Evolutionary conservation across 192 early-diverging fungal genomes (phyloP).

Genomic region (Linnemannia exigua): DNA sequence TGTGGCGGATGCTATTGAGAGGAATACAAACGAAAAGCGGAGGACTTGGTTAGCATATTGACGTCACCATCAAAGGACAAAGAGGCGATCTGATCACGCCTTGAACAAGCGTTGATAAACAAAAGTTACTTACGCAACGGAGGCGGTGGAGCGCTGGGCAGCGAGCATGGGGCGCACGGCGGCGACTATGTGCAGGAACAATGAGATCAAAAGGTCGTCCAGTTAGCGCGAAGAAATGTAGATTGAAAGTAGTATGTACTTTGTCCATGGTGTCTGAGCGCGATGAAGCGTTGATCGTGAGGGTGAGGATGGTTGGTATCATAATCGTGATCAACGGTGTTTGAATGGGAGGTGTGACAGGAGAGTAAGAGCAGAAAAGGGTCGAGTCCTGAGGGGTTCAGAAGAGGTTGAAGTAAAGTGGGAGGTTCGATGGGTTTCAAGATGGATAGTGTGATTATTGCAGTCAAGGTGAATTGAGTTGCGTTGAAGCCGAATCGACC

Average conservation of each 20-base stretch:
- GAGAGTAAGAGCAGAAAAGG: neutral
- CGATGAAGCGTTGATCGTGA: neutral
- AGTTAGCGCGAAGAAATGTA: neutral
- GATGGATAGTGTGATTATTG: neutral
- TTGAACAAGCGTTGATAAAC: neutral
- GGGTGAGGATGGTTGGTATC: neutral
- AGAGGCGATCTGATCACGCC: neutral
- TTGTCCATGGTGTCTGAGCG: neutral
- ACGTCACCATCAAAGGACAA: conserved; percentile 7
- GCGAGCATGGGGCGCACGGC: conserved; percentile 57
- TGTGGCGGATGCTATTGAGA: conserved; percentile 48
- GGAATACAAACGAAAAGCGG: neutral
- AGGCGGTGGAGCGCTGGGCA: conserved; percentile 58
- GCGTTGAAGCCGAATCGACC: neutral
- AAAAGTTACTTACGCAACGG: conserved; percentile 49
- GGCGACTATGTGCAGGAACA: conserved; percentile 39
- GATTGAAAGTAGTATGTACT: neutral
- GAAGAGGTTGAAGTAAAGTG: neutral
- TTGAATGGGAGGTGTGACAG: neutral
- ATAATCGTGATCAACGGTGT: neutral
- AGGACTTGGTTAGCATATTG: neutral
- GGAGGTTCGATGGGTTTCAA: neutral
- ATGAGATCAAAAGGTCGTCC: neutral
- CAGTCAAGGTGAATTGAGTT: neutral
- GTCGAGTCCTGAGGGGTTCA: neutral